Percentiles rank a stretch among this genome's conserved stretches.
phyloP scores from a whole-genome alignment of 2,329 filamentous ascomycete genomes.

The Lachnellula suecica region DNA sequence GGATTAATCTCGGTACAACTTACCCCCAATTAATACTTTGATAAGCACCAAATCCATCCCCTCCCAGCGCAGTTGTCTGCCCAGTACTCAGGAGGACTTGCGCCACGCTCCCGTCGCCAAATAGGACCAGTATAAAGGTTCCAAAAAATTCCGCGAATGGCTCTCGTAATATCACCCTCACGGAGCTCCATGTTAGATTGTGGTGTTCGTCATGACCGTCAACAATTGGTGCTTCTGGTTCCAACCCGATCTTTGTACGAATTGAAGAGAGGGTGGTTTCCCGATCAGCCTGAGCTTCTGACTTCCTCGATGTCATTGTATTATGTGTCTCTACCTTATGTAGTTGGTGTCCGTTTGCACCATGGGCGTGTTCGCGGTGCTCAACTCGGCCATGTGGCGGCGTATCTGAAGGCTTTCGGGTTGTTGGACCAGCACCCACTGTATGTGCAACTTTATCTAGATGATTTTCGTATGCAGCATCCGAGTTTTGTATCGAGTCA shows the following conservation, averaged over 20 bases:
- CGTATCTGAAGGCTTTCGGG: conserved; percentile 6
- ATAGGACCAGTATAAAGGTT: conserved; percentile 66
- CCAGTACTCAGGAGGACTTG: conserved; percentile 60
- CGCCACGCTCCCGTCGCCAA: conserved; percentile 70
- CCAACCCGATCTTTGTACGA: conserved; percentile 19
- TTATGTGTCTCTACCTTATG: background rate
- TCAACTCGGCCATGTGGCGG: conserved; percentile 14
- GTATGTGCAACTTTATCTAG: conserved; percentile 14
- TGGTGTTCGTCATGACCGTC: conserved; percentile 25
- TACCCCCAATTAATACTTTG: conserved; percentile 29
- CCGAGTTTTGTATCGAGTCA: conserved; percentile 20
- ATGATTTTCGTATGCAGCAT: conserved; percentile 13
- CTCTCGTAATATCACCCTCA: conserved; percentile 52
- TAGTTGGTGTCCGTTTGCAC: conserved; percentile 7
- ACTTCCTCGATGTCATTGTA: conserved; percentile 3
- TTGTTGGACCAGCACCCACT: conserved; percentile 17
- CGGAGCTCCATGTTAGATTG: conserved; percentile 49
- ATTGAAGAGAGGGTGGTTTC: conserved; percentile 14
- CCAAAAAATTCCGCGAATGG: conserved; percentile 68
- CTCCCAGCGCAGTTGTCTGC: conserved; percentile 19
- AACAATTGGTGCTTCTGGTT: conserved; percentile 22
- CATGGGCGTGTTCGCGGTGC: conserved; percentile 13
- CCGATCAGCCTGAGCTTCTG: conserved; percentile 11
- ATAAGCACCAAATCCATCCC: conserved; percentile 26
- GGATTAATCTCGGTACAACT: background rate